Base-by-base conservation (phyloP, 2,329 filamentous ascomycete species). In the Amauroascus niger region DNA sequence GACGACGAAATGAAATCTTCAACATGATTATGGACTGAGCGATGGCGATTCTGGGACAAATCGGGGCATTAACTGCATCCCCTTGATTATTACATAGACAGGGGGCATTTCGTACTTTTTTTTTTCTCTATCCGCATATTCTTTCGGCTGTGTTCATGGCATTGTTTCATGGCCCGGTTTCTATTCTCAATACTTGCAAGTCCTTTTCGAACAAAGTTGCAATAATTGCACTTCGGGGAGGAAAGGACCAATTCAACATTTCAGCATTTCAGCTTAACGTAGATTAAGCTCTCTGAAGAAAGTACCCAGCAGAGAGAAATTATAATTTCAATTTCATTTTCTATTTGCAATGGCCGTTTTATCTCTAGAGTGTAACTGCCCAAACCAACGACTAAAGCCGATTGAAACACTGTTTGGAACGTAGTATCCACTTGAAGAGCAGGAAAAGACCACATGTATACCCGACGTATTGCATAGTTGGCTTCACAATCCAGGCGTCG, bases 1-100 rank as follows among this genome's bases (percentile, higher is more conserved):
- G 30, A 41, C 11, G 51, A 48, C 35, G 44, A 43, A 30, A 53
- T 28, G 51, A 53, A n/a, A 53, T 53, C 51, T 53, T 53, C 51
- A 53, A 53, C 51, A 53, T 22, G 51, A 53, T 53, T 53, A 45
- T 52, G 45, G 20, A 11, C 14, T 45, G 22, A 52, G 50, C 41
- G 32, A 39, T 14, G 41, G 50, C 50, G 50, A 46, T 35, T 30
- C 46, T 28, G 40, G 41, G 28, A 16, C 13, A 28, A 30, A 16
- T 30, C 33, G 7, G 50, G 40, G 11, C 16, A 13, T 52, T 46
- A 9, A 39, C 13, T 9, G 16, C 37, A 14, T 37, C 11, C 4
- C 14, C 14, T 26, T 13, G 7, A n/a, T n/a, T n/a, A 8, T 40
- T 40, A 11, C 11, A 30, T 45, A 30, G 43, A 30, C 43, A 16